Base-by-base conservation (phyloP, 805 yeast species). In the Wickerhamiella siamensis region DNA sequence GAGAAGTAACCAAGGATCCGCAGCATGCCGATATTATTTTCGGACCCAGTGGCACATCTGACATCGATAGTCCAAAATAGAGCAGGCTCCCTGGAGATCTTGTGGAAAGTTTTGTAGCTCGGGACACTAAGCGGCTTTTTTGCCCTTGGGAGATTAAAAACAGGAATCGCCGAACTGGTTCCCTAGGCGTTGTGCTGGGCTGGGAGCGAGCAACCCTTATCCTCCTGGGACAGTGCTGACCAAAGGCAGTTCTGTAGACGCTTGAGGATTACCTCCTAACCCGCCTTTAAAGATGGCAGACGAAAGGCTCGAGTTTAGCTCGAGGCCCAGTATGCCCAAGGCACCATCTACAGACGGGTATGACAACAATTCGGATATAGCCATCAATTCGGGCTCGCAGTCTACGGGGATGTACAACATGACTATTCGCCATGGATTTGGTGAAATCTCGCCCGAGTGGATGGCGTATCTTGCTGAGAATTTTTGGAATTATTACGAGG, bases 401-500 rank as follows among this genome's bases (percentile, higher is more conserved):
- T 15, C 44, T 17, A 47, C 47, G 18, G 44, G 43, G 20, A 38
- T 51, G 31, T 58, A 56, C 50, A 60, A 59, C 42, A 54, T 61
- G 5, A 42, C 36, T 3, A 70, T 73, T 60, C 62, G 81, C 39
- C 82, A 75, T 55, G 82, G 81, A 4, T 75, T 75, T 42, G 42
- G 44, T 20, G 50, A 38, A n/a, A 48, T 51, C 17, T 44, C 53
- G 19, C 45, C 47, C 26, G 53, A 53, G 35, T 45, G 49, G 50
- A 48, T 51, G 54, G 22, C 44, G 26, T 46, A 47, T 42, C 47
- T 51, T 12, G 51, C 51, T 4, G 45, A 75, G 58, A 74, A 78
- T 40, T 84, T 82, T 62, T 79, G 74, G 58, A 77, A 81, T 43
- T 91, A 91, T 61, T 88, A 72, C 57, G 95, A 86, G 55, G 88